Evolutionary conservation across 2,329 filamentous ascomycete genomes (phyloP).

Genomic region (Pyrenochaeta sp.): DNA sequence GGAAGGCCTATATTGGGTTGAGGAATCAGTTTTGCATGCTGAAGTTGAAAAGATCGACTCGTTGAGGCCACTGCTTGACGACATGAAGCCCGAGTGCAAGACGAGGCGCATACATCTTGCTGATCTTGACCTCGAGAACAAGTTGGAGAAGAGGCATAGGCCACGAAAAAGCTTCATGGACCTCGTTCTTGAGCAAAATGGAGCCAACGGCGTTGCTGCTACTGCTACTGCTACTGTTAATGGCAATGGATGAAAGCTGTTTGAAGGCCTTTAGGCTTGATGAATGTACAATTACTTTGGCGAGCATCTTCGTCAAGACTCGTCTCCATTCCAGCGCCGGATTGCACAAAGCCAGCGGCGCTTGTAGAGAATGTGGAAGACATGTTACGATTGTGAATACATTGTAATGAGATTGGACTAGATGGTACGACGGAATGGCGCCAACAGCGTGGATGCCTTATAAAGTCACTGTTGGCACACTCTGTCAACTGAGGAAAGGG

Average conservation of each 20-base stretch:
- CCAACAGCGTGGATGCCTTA: not conserved
- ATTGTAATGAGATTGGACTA: not conserved
- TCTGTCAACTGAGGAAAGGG: not conserved
- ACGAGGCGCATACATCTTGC: conserved; percentile 35
- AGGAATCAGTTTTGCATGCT: conserved; percentile 34
- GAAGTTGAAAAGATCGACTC: conserved; percentile 42
- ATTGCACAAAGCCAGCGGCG: not conserved
- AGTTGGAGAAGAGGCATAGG: conserved; percentile 37
- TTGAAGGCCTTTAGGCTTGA: conserved; percentile 1
- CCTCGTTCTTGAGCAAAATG: conserved; percentile 37
- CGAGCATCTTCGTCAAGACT: not conserved
- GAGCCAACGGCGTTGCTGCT: conserved; percentile 26
- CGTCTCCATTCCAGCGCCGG: conserved; percentile 3
- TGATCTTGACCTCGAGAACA: conserved; percentile 22
- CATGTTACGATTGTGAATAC: conserved; percentile 1
- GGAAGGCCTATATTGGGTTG: conserved; percentile 51
- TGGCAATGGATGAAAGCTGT: conserved; percentile 34
- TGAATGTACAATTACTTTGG: conserved; percentile 12
- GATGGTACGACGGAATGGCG: not conserved
- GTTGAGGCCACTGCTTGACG: conserved; percentile 37
- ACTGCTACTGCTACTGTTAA: conserved; percentile 24
- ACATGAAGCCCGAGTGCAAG: conserved; percentile 39
- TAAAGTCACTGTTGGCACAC: no score
- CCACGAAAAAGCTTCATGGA: conserved; percentile 50
- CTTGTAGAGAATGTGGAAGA: not conserved